A percentile compares a stretch with the other conserved stretches of the same genome.
phyloP scores from a whole-genome alignment of 345 rosid genomes.

The Populus ilicifolia region DNA sequence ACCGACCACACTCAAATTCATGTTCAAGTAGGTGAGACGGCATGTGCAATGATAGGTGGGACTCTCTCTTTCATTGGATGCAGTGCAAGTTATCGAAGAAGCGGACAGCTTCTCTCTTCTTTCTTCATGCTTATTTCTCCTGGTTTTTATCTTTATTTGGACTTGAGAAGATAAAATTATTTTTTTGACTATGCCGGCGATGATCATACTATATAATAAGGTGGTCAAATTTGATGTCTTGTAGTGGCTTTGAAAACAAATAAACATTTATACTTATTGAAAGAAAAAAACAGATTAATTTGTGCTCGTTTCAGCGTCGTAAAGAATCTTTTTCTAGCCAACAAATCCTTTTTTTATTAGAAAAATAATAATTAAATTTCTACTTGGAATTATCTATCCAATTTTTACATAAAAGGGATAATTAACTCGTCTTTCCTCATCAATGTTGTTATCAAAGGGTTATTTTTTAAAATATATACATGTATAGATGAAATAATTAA shows the following conservation, averaged over 20 bases:
- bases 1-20: neutral
- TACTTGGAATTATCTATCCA: too few relatives aligned
- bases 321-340: too few relatives aligned
- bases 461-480: too few relatives aligned
- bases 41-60: slow-evolving; percentile 32
- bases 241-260: neutral
- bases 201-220: neutral
- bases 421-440: too few relatives aligned
- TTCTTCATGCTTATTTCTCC: neutral
- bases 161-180: neutral
- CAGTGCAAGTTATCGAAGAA: slow-evolving; percentile 4
- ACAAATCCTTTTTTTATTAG: too few relatives aligned
- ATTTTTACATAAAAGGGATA: too few relatives aligned
- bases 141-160: neutral
- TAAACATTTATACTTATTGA: neutral
- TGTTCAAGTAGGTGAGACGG: neutral
- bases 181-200: neutral
- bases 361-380: too few relatives aligned
- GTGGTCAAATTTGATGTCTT: slow-evolving; percentile 6
- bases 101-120: slow-evolving; percentile 15
- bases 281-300: neutral
- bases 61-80: slow-evolving; percentile 8
- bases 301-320: neutral
- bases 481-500: neutral
- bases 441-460: too few relatives aligned